These are phyloP conservation scores for Suhomyces kilbournensis DNA, from an alignment of 805 yeast genomes.

Conservation along the genomic window DNA sequence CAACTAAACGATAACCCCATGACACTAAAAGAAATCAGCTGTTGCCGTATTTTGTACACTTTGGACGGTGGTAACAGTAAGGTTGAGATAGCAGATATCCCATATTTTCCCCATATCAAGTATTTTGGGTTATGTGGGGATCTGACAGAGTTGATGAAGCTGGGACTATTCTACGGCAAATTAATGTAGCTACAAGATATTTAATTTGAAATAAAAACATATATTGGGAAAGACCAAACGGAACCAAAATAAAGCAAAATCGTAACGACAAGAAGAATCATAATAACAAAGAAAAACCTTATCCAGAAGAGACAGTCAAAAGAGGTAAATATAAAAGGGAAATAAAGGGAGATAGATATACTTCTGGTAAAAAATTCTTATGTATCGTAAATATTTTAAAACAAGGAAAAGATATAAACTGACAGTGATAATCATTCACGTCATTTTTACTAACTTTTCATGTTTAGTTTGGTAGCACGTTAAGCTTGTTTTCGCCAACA, in stretches of 20 bases:
- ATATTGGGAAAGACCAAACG: background rate
- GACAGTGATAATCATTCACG: background rate
- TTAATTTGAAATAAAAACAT: background rate
- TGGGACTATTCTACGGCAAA: constrained; percentile 6
- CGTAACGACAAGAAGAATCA: background rate
- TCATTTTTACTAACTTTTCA: background rate
- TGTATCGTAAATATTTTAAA: background rate
- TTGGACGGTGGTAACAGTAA: background rate
- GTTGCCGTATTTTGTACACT: background rate
- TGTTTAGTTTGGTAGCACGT: constrained; percentile 11
- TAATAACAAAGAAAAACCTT: background rate
- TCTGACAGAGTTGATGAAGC: constrained; percentile 9
- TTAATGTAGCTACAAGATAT: background rate
- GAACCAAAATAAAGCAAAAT: background rate
- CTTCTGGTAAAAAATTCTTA: background rate
- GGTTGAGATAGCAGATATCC: constrained; percentile 1
- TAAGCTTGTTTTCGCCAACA: constrained; percentile 35
- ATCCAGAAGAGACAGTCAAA: background rate
- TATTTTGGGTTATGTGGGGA: constrained; percentile 10
- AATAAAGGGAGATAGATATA: background rate
- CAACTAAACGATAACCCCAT: constrained; percentile 4
- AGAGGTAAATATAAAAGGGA: background rate
- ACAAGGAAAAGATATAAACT: background rate
- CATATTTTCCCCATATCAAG: constrained; percentile 8
- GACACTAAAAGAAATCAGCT: background rate